Evolutionary conservation across 116 monocot species (phyloP).

Genomic region (Iris pallida): DNA sequence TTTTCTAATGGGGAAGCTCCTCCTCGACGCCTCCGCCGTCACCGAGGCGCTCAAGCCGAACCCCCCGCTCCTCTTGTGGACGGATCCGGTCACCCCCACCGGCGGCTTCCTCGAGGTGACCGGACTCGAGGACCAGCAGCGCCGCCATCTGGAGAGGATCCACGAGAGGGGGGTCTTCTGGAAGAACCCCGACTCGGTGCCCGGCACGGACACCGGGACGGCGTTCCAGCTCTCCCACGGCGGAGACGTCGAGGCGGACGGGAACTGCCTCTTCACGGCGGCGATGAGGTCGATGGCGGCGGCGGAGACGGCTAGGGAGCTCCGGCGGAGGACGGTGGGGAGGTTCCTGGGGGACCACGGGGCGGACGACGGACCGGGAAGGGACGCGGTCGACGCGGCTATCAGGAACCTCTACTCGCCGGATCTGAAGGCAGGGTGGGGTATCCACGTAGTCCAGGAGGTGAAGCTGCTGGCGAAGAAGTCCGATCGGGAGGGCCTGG

Average conservation of each 20-base stretch:
- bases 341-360: conserved; percentile 11
- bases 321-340: conserved; percentile 1
- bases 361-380: conserved; percentile 17
- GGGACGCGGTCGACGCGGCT: conserved; percentile 10
- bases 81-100: not conserved
- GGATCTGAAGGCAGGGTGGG: conserved; percentile 15
- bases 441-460: conserved; percentile 15
- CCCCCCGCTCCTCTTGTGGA: conserved; percentile 7
- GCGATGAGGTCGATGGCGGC: conserved; percentile 6
- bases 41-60: conserved; percentile 8
- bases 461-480: conserved; percentile 11
- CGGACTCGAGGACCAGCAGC: conserved; percentile 85
- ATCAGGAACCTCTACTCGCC: conserved; percentile 10
- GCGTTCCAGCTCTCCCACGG: conserved; percentile 11
- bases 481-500: conserved; percentile 7
- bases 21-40: conserved; percentile 7
- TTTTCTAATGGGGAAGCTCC: conserved; percentile 3
- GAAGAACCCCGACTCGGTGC: conserved; percentile 32
- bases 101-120: conserved; percentile 24
- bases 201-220: not conserved
- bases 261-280: conserved; percentile 10
- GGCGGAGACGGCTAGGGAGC: conserved; percentile 16
- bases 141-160: conserved; percentile 23
- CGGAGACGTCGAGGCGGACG: conserved; percentile 13
- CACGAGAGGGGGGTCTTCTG: conserved; percentile 54